Base-by-base conservation (phyloP, 805 yeast species). In the Pichia gijzeniarum region DNA sequence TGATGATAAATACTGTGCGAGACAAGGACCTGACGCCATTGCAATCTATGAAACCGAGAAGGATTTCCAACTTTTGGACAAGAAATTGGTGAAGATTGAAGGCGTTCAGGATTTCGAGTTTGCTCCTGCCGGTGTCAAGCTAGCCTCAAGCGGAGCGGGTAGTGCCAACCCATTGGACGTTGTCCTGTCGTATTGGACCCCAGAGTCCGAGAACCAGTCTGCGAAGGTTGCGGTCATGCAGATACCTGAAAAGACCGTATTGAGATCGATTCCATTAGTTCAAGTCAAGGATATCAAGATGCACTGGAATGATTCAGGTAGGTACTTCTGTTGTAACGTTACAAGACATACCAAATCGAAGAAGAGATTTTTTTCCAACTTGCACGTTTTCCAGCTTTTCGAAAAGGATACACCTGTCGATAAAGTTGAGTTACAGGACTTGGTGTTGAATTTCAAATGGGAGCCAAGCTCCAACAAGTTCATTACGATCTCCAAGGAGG, bases 281-380 rank as follows among this genome's bases (percentile, higher is more conserved):
- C 96, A 93, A 70, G 99, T 93, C 42, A 77, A 88, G 47, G 91
- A 85, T 61, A 88, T 93, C 69, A 77, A 82, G 59, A 69, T 93
- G 70, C 88, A 82, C 73, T 93, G 99, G 99, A 98, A 93, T 70
- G 82, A 79, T 53, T 81, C 85, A 55, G 88, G 87, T 52, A 82
- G 80, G 57, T 83, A 72, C 64, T 70, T 93, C 62, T 87, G 96
- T 71, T 95, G 90, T 61, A 88, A 86, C 71, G 96, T 93, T 56
- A 96, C 90, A 67, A 87, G 98, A 70, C 96, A 89, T 69, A 87
- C 97, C 47, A 93, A 93, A 69, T 84, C 96, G 41, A 86, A 84
- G 66, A 93, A 95, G 77, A 86, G 96, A 18, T 67, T 82, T 43
- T 89, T 88, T 75, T 81, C 96, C 47, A 88, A 88, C 63, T 75